These are phyloP conservation scores for Emmonsia crescens DNA, from an alignment of 2,329 filamentous ascomycete species.

Conservation along the genomic window DNA sequence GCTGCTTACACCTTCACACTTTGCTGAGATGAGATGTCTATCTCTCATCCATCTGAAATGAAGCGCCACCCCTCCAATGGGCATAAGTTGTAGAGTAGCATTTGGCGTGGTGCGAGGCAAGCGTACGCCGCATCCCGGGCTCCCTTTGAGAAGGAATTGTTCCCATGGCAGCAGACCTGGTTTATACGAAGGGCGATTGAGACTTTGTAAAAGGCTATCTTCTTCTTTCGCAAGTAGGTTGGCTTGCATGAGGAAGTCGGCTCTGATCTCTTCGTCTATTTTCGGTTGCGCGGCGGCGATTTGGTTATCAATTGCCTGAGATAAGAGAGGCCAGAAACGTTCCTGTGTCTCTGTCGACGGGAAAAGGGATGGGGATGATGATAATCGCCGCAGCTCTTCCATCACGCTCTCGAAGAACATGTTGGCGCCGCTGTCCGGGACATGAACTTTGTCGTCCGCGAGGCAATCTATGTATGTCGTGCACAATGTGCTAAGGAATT, in stretches of 20 bases:
- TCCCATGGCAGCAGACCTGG: conserved; percentile 9
- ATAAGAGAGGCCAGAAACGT: conserved; percentile 3
- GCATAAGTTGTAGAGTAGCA: conserved; percentile 7
- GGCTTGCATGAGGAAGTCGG: conserved; percentile 1
- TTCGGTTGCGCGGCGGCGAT: neutral
- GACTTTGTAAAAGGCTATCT: conserved; percentile 1
- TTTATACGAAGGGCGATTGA: conserved; percentile 9
- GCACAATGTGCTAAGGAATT: conserved; percentile 6
- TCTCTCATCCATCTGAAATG: conserved; percentile 7
- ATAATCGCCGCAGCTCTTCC: conserved; percentile 4
- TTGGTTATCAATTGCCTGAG: neutral
- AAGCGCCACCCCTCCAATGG: conserved; percentile 9
- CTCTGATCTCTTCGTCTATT: neutral
- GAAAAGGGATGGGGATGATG: conserved; percentile 6
- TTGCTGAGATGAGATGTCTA: neutral
- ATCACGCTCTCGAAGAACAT: neutral
- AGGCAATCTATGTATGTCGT: conserved; percentile 4
- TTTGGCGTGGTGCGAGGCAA: conserved; percentile 4
- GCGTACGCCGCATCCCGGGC: conserved; percentile 9
- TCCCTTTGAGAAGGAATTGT: conserved; percentile 11
- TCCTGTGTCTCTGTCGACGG: neutral
- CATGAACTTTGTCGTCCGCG: neutral
- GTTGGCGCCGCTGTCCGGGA: neutral
- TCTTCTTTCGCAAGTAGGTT: conserved; percentile 6
- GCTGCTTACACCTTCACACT: neutral